A percentile compares a stretch with the other conserved stretches of the same genome.
Conservation (phyloP, 257 asterid species). For the Solanum acaule region DNA sequence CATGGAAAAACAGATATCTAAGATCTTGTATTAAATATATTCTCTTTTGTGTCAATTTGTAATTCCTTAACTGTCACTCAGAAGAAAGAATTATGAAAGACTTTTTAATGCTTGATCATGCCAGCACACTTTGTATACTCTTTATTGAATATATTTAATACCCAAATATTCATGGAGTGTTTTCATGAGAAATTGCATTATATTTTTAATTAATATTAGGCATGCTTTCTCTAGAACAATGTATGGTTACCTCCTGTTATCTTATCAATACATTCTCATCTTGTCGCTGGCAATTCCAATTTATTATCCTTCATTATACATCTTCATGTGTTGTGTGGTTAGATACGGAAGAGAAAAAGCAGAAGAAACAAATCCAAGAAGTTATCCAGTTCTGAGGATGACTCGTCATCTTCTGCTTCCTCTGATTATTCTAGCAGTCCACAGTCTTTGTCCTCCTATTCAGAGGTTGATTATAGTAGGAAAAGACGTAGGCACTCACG, state of each 20-base stretch:
- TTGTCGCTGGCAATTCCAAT: background rate
- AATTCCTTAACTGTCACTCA: background rate
- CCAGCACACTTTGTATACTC: background rate
- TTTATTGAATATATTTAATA: background rate
- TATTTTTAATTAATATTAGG: background rate
- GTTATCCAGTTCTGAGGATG: constrained; percentile 26
- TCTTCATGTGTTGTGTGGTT: constrained; percentile 8
- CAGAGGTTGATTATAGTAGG: constrained; percentile 26
- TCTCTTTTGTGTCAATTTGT: background rate
- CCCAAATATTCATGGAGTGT: background rate
- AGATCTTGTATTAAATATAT: background rate
- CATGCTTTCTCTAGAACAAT: background rate
- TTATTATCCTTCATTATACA: background rate
- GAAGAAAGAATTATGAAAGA: background rate
- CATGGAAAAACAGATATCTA: background rate
- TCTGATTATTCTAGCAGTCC: constrained; percentile 41
- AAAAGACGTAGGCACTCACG: constrained; percentile 20
- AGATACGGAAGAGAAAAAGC: constrained; percentile 45
- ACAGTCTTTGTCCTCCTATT: constrained; percentile 35
- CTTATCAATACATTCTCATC: background rate
- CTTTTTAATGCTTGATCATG: background rate
- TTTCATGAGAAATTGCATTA: background rate
- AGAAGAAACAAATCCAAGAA: constrained; percentile 46
- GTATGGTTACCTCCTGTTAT: background rate
- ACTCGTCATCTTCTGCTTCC: constrained; percentile 34